These are phyloP conservation scores for Graphiopsis chlorocephala DNA, from an alignment of 2,329 filamentous ascomycete species.

Conservation along the genomic window DNA sequence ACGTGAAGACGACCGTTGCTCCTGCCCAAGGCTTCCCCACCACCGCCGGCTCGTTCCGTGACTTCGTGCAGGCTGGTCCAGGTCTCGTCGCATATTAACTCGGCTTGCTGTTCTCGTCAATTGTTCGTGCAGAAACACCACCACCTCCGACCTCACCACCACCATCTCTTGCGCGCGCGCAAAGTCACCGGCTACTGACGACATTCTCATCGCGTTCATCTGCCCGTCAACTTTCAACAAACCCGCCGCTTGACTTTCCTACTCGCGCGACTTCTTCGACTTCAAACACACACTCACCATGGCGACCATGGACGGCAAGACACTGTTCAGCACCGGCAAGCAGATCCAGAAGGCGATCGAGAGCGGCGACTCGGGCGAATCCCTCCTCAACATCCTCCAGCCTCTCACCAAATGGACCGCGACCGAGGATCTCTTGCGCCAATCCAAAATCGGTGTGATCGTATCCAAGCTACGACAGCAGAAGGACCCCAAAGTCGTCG, in stretches of 20 bases:
- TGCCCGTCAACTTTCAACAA: neutral
- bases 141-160: neutral
- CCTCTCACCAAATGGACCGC: slow-evolving; percentile 78
- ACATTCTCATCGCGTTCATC: neutral
- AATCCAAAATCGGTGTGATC: slow-evolving; percentile 85
- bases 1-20: slow-evolving; percentile 4
- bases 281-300: neutral
- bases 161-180: neutral
- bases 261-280: neutral
- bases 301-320: slow-evolving; percentile 70
- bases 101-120: neutral
- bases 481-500: slow-evolving; percentile 69
- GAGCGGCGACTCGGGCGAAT: slow-evolving; percentile 70
- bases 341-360: slow-evolving; percentile 75
- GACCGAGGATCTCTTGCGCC: slow-evolving; percentile 84
- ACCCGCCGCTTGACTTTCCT: neutral
- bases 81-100: slow-evolving; percentile 3
- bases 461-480: slow-evolving; percentile 83
- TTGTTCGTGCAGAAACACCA: neutral
- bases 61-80: neutral
- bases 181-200: neutral
- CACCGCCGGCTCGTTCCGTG: neutral
- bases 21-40: neutral
- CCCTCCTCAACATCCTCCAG: slow-evolving; percentile 70
- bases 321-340: slow-evolving; percentile 74